Evolutionary conservation across 345 rosid genomes (phyloP), one percentile per base, ranked within the genome.

Genomic region (Euclidium syriacum): DNA sequence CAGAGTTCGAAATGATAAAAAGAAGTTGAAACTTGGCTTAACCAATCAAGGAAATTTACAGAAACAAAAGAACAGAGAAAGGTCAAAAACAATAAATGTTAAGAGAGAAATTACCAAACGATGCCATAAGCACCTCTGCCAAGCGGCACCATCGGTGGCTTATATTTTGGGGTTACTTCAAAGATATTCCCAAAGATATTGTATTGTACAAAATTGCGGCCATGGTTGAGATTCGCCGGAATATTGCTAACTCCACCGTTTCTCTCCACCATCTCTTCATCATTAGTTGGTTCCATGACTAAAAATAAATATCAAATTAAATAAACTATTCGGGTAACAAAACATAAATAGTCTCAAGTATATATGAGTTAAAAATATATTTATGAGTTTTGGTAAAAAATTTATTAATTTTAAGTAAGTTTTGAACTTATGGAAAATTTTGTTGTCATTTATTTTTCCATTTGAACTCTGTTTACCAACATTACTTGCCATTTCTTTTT

Each of bases 71-170:
- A 54, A 46, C 14, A 2, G 48, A 3, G 18, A n/a, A 24, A 49
- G 33, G 27, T 50, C 12, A 23, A 38, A 35, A 47, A 24, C 3
- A 58, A n/a, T n/a, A n/a, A n/a, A n/a, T n/a, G n/a, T n/a, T n/a
- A n/a, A n/a, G n/a, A n/a, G n/a, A n/a, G n/a, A n/a, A 32, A 55
- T 30, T 70, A 91, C 98, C 98, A 91, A 64, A 88, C 90, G 73
- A 85, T 75, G 68, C 96, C 96, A 65, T 78, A 88, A 4, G 90
- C 90, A 14, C 96, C 98, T 42, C 78, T 85, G 32, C 98, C 98
- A 74, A 88, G 77, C 32, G 88, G 85, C 83, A 68, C 57, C 49
- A 85, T 85, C 33, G 91, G 92, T 36, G 98, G 90, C 73, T 75
- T 79, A 64, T 91, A 88, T 76, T 91, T 91, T 39, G 90, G 75